These are phyloP conservation scores for Microdochium nivale DNA, from an alignment of 2,329 filamentous ascomycete genomes.

Conservation along the genomic window DNA sequence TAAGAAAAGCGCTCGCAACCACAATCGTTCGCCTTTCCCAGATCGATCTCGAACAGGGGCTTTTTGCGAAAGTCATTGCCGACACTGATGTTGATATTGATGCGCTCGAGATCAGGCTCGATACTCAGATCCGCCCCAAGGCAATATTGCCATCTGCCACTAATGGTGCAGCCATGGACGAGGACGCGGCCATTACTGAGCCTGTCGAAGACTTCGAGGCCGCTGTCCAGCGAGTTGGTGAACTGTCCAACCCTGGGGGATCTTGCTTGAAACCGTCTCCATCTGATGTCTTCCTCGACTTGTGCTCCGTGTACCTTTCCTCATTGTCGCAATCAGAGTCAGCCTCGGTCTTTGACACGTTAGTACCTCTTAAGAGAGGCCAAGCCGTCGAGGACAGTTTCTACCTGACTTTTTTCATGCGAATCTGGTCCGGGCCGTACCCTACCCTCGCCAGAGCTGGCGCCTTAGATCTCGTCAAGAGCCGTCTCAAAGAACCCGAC, in stretches of 20 bases:
- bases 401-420: conserved; percentile 67
- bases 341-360: conserved; percentile 43
- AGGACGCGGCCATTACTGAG: conserved; percentile 7
- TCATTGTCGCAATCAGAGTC: conserved; percentile 20
- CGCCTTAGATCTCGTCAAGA: conserved; percentile 58
- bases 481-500: conserved; percentile 42
- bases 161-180: conserved; percentile 43
- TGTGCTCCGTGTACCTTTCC: conserved; percentile 48
- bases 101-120: conserved; percentile 65
- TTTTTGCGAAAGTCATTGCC: conserved; percentile 60
- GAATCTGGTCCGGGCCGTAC: conserved; percentile 65
- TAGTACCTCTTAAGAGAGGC: conserved; percentile 44
- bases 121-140: conserved; percentile 56
- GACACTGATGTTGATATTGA: conserved; percentile 65
- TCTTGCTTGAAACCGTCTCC: conserved; percentile 44
- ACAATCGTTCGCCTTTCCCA: conserved; percentile 60
- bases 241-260: conserved; percentile 5
- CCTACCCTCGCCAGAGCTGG: conserved; percentile 60
- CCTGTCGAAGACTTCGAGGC: conserved; percentile 14
- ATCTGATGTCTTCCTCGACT: conserved; percentile 45
- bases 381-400: conserved; percentile 51
- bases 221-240: conserved; percentile 15
- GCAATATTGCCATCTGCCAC: conserved; percentile 37
- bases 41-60: conserved; percentile 41
- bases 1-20: conserved; percentile 56